Evolutionary conservation across 2,329 filamentous ascomycete genomes (phyloP).

Genomic region (Diaporthe eres): DNA sequence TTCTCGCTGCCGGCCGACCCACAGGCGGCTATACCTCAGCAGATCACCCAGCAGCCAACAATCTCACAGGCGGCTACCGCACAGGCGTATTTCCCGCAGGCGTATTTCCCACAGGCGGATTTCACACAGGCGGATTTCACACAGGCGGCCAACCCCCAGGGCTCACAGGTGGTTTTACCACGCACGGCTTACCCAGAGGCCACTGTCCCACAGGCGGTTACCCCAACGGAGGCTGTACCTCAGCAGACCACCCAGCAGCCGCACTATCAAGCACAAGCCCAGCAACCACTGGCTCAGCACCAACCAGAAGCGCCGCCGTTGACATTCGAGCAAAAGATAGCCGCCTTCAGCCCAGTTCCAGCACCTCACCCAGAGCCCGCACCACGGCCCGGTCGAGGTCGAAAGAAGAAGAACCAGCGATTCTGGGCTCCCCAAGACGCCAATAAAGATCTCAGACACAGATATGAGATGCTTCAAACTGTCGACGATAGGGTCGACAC

Average conservation of each 20-base stretch:
- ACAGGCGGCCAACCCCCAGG: too few relatives aligned
- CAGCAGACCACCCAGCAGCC: not conserved
- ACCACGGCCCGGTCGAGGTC: not conserved
- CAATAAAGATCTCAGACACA: rapidly evolving
- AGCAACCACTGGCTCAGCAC: not conserved
- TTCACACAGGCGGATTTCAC: too few relatives aligned
- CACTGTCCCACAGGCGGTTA: not conserved
- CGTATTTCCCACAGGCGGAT: too few relatives aligned
- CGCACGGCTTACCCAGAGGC: not conserved
- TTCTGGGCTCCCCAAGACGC: not conserved
- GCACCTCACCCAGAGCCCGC: not conserved
- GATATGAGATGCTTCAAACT: not conserved
- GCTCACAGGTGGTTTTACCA: too few relatives aligned
- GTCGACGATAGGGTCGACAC: not conserved
- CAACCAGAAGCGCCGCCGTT: not conserved
- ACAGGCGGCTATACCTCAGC: too few relatives aligned
- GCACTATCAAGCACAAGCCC: not conserved
- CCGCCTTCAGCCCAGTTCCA: not conserved
- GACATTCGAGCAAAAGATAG: not conserved
- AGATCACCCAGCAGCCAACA: too few relatives aligned
- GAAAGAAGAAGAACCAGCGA: not conserved
- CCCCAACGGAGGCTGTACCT: not conserved
- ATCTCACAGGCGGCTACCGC: too few relatives aligned
- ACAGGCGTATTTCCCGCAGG: too few relatives aligned
- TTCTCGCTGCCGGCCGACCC: too few relatives aligned